Conservation (phyloP, 345 rosid species). For the Viola odorata region DNA sequence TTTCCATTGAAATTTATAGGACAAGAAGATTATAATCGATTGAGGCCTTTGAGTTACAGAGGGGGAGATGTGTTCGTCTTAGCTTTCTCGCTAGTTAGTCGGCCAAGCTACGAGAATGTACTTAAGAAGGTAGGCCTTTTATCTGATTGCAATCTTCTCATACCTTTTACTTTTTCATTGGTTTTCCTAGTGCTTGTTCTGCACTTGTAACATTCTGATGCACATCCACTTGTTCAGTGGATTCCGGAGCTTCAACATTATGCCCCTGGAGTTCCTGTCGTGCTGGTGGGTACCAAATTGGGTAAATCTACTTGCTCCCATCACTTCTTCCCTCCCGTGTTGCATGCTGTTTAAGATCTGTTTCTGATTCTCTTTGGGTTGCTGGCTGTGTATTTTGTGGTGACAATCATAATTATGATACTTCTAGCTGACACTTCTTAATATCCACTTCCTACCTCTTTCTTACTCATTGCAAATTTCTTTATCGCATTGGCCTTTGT, state of each 20-base stretch:
- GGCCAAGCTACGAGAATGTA: conserved; percentile 93
- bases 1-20: conserved; percentile 40
- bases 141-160: not conserved
- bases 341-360: not conserved
- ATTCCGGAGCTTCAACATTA: conserved; percentile 94
- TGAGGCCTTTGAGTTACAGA: conserved; percentile 98
- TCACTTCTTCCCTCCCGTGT: not conserved
- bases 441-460: not conserved
- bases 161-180: not conserved
- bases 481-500: too few relatives aligned
- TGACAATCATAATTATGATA: too few relatives aligned
- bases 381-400: too few relatives aligned
- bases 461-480: too few relatives aligned
- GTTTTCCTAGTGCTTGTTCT: not conserved
- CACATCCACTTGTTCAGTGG: conserved; percentile 59
- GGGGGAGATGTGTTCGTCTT: conserved; percentile 94
- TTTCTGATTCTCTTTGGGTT: too few relatives aligned
- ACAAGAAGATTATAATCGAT: conserved; percentile 93
- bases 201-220: conserved; percentile 18
- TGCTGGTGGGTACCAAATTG: conserved; percentile 87
- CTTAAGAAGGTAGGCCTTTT: conserved; percentile 61
- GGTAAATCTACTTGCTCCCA: conserved; percentile 37
- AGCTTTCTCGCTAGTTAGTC: conserved; percentile 91
- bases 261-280: conserved; percentile 85
- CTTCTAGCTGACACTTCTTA: not conserved